A percentile compares a stretch with the other conserved stretches of the same genome.
These are phyloP conservation scores for Picochlorum costavermella DNA, from an alignment of 139 green algal species.

Conservation along the genomic window DNA sequence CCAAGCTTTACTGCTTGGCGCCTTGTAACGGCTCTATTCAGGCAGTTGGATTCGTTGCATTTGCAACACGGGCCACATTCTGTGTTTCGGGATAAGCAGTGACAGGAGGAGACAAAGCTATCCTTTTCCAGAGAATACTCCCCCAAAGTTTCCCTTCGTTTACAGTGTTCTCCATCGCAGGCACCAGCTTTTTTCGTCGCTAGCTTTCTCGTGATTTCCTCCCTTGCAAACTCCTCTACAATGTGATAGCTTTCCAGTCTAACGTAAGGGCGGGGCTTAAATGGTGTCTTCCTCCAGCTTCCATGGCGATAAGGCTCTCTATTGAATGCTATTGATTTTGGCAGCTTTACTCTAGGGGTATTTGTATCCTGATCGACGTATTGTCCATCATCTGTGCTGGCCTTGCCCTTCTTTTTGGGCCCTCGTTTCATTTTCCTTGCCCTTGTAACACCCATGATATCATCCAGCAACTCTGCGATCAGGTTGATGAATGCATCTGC, in stretches of 20 bases:
- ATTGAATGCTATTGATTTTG: conserved; percentile 34
- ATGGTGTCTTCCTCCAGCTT: conserved; percentile 49
- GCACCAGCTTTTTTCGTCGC: conserved; percentile 40
- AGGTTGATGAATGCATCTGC: conserved; percentile 22
- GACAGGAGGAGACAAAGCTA: conserved; percentile 34
- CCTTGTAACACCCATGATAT: background rate
- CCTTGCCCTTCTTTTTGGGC: background rate
- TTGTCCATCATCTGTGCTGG: background rate
- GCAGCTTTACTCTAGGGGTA: conserved; percentile 4
- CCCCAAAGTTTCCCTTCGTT: conserved; percentile 24
- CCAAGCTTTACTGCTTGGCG: conserved; percentile 38
- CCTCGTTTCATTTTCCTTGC: background rate
- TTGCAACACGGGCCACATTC: conserved; percentile 41
- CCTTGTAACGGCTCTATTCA: conserved; percentile 32
- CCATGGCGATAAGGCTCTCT: conserved; percentile 49
- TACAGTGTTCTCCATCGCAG: conserved; percentile 46
- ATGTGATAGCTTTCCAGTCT: conserved; percentile 47
- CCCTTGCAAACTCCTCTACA: conserved; percentile 21
- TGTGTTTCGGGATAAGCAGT: conserved; percentile 45
- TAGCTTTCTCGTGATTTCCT: conserved; percentile 51
- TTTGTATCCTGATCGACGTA: background rate
- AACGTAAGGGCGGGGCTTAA: conserved; percentile 38
- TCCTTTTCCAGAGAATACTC: conserved; percentile 30
- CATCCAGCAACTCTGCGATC: conserved; percentile 12
- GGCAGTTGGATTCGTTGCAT: conserved; percentile 25